Conservation (phyloP, 176 grass and related monocot species). For the Bromus sterilis region DNA sequence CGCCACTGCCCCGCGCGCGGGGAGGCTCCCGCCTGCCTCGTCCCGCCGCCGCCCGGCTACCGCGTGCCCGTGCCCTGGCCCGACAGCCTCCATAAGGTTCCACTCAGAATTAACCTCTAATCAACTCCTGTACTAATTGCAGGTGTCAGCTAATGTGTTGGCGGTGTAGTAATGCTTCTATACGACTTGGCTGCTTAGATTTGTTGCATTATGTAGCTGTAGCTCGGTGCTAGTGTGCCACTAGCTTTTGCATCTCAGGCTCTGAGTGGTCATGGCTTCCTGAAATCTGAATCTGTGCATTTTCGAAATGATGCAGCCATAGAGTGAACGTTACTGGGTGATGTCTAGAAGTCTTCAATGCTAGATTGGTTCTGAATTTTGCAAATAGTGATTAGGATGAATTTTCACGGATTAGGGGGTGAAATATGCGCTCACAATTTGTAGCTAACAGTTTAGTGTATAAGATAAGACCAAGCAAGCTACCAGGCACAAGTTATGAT, state of each 20-base stretch:
- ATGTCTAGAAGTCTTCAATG: background rate
- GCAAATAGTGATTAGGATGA: background rate
- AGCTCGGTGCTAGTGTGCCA: background rate
- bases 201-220: background rate
- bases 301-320: background rate
- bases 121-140: background rate
- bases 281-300: background rate
- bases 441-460: background rate
- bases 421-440: background rate
- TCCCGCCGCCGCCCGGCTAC: slow-evolving; percentile 68
- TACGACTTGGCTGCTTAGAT: background rate
- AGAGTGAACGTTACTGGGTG: background rate
- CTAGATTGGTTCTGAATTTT: background rate
- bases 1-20: slow-evolving; percentile 61
- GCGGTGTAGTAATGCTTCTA: background rate
- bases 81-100: slow-evolving; percentile 91
- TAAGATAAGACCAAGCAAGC: background rate
- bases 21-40: slow-evolving; percentile 60
- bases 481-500: background rate
- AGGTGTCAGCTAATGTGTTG: background rate
- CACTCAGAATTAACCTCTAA: background rate
- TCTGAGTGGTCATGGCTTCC: background rate
- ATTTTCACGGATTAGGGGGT: background rate
- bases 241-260: background rate
- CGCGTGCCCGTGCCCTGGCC: slow-evolving; percentile 64